Percentiles rank a stretch among this genome's conserved stretches.
phyloP scores from a whole-genome alignment of 2,329 filamentous ascomycete genomes.

The Scedosporium dehoogii region DNA sequence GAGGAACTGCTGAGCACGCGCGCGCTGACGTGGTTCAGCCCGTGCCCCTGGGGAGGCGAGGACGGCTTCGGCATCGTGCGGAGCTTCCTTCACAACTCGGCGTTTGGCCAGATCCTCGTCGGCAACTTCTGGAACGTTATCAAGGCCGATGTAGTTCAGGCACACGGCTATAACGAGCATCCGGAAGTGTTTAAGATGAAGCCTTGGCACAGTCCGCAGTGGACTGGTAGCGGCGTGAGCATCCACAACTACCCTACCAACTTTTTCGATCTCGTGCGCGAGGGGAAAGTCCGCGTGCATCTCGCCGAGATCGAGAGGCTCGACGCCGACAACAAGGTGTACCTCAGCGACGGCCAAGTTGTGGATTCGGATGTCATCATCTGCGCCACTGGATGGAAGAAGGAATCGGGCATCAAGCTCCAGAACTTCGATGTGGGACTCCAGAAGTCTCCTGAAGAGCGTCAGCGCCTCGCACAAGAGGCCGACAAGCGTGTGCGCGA shows the following conservation, averaged over 20 bases:
- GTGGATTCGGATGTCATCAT: slow-evolving; percentile 36
- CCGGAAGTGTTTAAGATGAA: slow-evolving; percentile 28
- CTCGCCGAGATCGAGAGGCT: slow-evolving; percentile 35
- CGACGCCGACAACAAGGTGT: slow-evolving; percentile 22
- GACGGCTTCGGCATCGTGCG: slow-evolving; percentile 40
- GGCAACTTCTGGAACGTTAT: no score
- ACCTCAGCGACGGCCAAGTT: slow-evolving; percentile 28
- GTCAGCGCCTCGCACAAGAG: no score
- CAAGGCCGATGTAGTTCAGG: slow-evolving; percentile 28
- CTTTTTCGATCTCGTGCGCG: slow-evolving; percentile 39
- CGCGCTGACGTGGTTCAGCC: slow-evolving; percentile 54
- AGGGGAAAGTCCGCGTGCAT: slow-evolving; percentile 36
- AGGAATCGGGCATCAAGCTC: slow-evolving; percentile 33
- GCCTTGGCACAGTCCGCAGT: slow-evolving; percentile 31
- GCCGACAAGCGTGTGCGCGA: no score
- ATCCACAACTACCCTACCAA: slow-evolving; percentile 43
- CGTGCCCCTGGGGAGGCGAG: slow-evolving; percentile 52
- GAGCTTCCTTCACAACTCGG: background rate
- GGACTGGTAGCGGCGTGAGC: slow-evolving; percentile 38
- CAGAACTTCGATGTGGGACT: background rate
- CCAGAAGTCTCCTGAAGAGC: slow-evolving; percentile 7
- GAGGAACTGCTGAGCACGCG: slow-evolving; percentile 45
- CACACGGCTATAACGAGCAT: slow-evolving; percentile 35
- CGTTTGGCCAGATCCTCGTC: no score
- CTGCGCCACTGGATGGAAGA: slow-evolving; percentile 43